phyloP scores from a whole-genome alignment of 1,284 basidiomycete genomes.

The Trichosporon sp. region DNA sequence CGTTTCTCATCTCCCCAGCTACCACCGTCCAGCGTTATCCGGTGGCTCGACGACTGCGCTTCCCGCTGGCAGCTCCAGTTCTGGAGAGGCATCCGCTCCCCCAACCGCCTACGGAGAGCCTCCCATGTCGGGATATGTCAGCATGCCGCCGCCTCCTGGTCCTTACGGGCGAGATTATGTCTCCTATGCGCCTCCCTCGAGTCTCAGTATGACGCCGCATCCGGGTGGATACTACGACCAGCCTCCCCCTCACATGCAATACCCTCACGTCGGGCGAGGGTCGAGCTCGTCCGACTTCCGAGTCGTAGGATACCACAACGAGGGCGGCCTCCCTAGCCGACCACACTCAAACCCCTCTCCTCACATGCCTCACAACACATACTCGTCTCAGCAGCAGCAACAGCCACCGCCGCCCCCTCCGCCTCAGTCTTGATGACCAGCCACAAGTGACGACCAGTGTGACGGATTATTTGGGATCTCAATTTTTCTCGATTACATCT shows the following conservation, averaged over 20 bases:
- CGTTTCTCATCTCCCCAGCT: background rate
- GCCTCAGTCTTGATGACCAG: background rate
- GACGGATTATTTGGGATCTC: background rate
- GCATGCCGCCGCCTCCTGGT: background rate
- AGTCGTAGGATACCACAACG: background rate
- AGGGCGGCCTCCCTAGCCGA: background rate
- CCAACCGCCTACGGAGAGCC: background rate
- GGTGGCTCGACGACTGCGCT: background rate
- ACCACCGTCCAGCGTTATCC: background rate
- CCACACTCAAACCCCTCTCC: background rate
- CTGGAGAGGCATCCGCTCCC: background rate
- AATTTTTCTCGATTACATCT: background rate
- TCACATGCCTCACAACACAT: slow-evolving; percentile 1
- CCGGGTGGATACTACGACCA: background rate
- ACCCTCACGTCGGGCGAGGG: background rate
- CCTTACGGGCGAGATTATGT: background rate
- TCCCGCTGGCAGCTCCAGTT: background rate
- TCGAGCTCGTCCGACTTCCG: background rate
- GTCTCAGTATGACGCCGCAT: background rate
- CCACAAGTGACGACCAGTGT: background rate
- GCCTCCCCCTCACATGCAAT: background rate
- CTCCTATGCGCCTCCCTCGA: background rate
- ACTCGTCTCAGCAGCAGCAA: background rate
- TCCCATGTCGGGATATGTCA: background rate
- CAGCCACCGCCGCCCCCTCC: background rate